These are phyloP conservation scores for Usnea hakonensis DNA, from an alignment of 495 filamentous ascomycete species.

Conservation along the genomic window DNA sequence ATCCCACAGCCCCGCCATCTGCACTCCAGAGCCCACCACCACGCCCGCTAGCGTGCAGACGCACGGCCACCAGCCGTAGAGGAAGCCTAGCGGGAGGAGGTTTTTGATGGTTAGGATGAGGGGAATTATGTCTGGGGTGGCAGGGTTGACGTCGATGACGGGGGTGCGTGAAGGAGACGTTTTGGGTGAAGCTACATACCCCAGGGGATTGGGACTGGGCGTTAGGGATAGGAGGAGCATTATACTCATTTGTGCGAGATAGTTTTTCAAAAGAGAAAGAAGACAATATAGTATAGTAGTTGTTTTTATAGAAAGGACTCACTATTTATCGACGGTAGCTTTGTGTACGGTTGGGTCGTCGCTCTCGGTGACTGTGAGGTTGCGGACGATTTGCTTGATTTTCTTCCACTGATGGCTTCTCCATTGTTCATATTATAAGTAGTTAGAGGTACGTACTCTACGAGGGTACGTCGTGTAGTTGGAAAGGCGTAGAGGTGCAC, in stretches of 20 bases:
- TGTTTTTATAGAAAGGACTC: not conserved
- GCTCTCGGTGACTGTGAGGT: slow-evolving; percentile 7
- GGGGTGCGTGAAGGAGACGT: slow-evolving; percentile 4
- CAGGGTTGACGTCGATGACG: slow-evolving; percentile 2
- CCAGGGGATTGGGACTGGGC: not conserved
- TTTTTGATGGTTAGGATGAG: not conserved
- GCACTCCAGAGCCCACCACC: slow-evolving; percentile 2
- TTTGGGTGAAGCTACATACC: slow-evolving; percentile 8
- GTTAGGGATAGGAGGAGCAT: too few relatives aligned
- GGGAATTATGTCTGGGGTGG: not conserved
- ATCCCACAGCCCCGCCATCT: not conserved
- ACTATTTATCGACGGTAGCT: not conserved
- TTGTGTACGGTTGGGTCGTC: slow-evolving; percentile 1
- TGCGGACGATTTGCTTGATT: slow-evolving; percentile 2
- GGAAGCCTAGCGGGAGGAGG: slow-evolving; percentile 2
- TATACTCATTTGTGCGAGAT: not conserved
- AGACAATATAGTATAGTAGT: not conserved
- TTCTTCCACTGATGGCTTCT: not conserved
- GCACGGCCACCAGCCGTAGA: slow-evolving; percentile 7
- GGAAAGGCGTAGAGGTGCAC: not conserved
- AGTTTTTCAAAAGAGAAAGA: not conserved
- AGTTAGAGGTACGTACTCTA: not conserved
- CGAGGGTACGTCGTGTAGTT: not conserved
- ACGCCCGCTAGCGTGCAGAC: not conserved
- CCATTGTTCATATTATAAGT: not conserved